Base-by-base conservation (phyloP, 2,329 filamentous ascomycete genomes). In the Hypomyces rosellus region DNA sequence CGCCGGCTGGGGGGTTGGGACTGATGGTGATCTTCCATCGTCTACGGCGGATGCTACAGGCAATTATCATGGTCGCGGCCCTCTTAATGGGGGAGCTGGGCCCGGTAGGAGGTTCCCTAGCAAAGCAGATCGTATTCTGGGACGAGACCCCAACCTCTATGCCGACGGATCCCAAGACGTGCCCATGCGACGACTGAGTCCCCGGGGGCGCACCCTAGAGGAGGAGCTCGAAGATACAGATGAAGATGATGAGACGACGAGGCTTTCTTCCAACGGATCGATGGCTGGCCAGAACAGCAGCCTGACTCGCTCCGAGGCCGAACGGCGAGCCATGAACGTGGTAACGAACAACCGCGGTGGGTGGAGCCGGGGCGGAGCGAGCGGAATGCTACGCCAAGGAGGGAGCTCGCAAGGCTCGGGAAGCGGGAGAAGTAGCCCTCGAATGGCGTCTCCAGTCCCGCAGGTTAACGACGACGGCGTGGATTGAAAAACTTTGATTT, bases 1-100 rank as follows among this genome's bases (percentile, higher is more conserved):
- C 25, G 84, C 85, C 13, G 85, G 85, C 34, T 88, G 85, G 84
- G 85, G 85, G 34, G 62, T 62, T 8, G 66, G 61, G 3, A 61
- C 55, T 14, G 63, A 62, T 18, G 49, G 52, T 5, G 42, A 34
- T 15, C 34, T 47, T 11, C 42, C 43, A 9, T 53, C 51, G 4
- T n/a, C 30, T 34, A 51, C 42, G 16, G 46, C 45, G 53, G 48
- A 51, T 25, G 41, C 50, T 55, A 41, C 52, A 55, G 50, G 53
- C 51, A 34, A 48, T 56, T 46, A 59, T 60, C 52, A 59, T 48
- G 59, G 64, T 49, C 51, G 51, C 18, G 48, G 38, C 13, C 50
- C 54, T 39, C 52, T 38, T 37, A 43, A 34, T 40, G 11, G 54
- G 20, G 57, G 52, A 11, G 67, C 68, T 4, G 67, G 68, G 41